phyloP scores from a whole-genome alignment of 805 yeast species.

The Sugiyamaella floridensis region DNA sequence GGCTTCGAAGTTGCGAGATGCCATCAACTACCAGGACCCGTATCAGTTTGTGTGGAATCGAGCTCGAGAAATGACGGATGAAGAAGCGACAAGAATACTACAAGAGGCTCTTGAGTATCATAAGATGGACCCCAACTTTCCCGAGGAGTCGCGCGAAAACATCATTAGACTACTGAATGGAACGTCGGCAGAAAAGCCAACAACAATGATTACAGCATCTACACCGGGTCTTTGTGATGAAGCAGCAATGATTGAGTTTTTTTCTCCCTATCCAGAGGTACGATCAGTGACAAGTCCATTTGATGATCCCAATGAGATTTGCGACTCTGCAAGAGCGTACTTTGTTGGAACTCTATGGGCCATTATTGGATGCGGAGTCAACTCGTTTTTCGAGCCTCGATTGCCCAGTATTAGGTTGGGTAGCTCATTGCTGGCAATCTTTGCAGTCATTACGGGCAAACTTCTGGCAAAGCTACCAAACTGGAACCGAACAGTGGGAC shows the following conservation, averaged over 20 bases:
- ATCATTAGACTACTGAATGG: constrained; percentile 27
- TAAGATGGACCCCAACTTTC: constrained; percentile 43
- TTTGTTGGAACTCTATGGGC: constrained; percentile 35
- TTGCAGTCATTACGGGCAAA: constrained; percentile 50
- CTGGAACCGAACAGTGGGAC: constrained; percentile 35
- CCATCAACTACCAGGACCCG: neutral
- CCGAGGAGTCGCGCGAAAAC: constrained; percentile 28
- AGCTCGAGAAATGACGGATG: constrained; percentile 23
- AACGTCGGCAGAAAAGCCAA: constrained; percentile 7
- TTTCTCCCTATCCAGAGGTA: constrained; percentile 54
- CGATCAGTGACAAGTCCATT: constrained; percentile 46
- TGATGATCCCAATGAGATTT: constrained; percentile 41
- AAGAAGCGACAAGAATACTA: constrained; percentile 38
- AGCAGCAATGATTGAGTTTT: constrained; percentile 35
- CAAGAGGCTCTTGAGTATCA: constrained; percentile 37
- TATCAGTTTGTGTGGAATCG: neutral
- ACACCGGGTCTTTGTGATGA: constrained; percentile 27
- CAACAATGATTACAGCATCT: constrained; percentile 23
- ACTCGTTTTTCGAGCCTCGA: constrained; percentile 51
- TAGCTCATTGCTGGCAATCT: constrained; percentile 38
- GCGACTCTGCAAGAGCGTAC: constrained; percentile 46
- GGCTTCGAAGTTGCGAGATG: neutral
- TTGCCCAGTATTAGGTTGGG: constrained; percentile 41
- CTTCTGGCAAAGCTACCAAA: constrained; percentile 37
- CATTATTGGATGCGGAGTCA: constrained; percentile 46